Base-by-base conservation (phyloP, 345 rosid species). In the Hibiscus syriacus region DNA sequence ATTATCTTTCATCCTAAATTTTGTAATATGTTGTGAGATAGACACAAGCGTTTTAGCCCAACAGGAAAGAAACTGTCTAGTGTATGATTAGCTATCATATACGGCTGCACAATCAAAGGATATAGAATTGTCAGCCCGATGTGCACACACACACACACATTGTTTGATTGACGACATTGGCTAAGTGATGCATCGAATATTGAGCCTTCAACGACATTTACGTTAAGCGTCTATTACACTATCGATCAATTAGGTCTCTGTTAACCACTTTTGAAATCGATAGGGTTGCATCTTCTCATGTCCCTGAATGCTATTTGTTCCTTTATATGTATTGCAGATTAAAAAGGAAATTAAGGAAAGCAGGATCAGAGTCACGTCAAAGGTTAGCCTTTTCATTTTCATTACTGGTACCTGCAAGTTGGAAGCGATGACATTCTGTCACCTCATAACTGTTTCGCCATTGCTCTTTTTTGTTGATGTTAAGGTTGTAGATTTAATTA, bases 321-420 rank as follows among this genome's bases (percentile, higher is more conserved):
- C 72, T 4, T 68, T 67, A 39, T 17, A 14, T 34, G 3, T 61
- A 71, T 45, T 81, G 65, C 82, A 93, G 98, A 76, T 86, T 71
- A 93, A 88, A 85, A 89, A 78, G 69, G 98, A 93, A 81, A 90
- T 93, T 70, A 93, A 93, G 80, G 72, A 79, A 50, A 93, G 98
- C 85, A 84, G 97, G 77, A 68, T 90, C 58, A 82, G 81, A 73
- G 92, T 87, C 71, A 93, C 98, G 46, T 86, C 98, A 59, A 90
- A 85, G 85, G 98, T 88, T 57, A 78, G 78, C 45, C 53, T 73
- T 63, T 26, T 20, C 32, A 38, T 69, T 29, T 57, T 53, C 29
- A 19, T 49, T 17, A 7, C 49, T 22, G 19, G 22, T 61, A 26
- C 46, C 16, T 48, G 0, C 32, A 19, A 17, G 27, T 46, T 22